phyloP scores from a whole-genome alignment of 257 asterid species.

The Lithospermum erythrorhizon region DNA sequence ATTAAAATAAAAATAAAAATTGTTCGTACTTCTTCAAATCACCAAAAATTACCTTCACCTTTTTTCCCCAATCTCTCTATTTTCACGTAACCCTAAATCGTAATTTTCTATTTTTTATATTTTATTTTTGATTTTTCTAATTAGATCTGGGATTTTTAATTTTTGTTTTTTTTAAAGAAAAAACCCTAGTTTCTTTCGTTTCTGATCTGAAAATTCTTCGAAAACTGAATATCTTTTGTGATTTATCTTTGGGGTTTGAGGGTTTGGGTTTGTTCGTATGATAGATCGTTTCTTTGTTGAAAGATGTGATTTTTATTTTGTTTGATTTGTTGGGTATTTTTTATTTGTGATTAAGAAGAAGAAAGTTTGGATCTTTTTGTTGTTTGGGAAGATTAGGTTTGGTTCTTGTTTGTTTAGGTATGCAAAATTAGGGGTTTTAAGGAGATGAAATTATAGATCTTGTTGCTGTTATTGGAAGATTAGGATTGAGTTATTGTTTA shows the following conservation, averaged over 20 bases:
- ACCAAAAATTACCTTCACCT: not conserved
- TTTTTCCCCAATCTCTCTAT: not conserved
- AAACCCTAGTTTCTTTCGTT: not conserved
- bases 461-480: not conserved
- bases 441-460: not conserved
- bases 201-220: not conserved
- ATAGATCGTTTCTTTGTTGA: not conserved
- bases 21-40: too few relatives aligned
- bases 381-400: constrained; percentile 5
- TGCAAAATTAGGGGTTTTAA: constrained; percentile 1
- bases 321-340: not conserved
- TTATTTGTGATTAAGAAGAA: not conserved
- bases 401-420: constrained; percentile 3
- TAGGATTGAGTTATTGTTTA: constrained; percentile 10
- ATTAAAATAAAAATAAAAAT: too few relatives aligned
- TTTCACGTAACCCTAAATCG: constrained; percentile 9
- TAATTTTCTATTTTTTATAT: not conserved
- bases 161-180: not conserved
- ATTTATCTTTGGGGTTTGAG: not conserved
- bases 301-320: not conserved
- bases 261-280: too few relatives aligned
- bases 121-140: not conserved
- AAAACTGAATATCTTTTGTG: not conserved
- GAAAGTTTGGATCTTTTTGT: not conserved
- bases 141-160: not conserved